Percentiles rank a stretch among this genome's conserved stretches.
Conservation (phyloP, 169 alveolate genomes). For the Theileria annulata region DNA sequence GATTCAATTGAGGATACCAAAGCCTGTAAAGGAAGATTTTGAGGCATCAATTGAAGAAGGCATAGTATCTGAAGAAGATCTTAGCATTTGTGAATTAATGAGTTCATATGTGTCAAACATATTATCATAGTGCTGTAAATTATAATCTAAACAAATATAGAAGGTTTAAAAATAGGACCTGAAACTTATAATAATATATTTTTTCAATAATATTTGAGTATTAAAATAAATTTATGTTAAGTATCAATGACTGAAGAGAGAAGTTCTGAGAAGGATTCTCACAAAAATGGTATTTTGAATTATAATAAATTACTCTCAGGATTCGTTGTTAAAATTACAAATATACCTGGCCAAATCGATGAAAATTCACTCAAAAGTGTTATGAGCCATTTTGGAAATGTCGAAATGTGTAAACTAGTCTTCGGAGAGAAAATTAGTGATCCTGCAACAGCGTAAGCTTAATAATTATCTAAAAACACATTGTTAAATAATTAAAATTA, state of each 20-base stretch:
- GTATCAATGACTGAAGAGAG: neutral
- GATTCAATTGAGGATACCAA: constrained; percentile 17
- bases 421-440: constrained; percentile 9
- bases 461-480: neutral
- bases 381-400: constrained; percentile 59
- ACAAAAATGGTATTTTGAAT: constrained; percentile 2
- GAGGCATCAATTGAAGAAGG: constrained; percentile 26
- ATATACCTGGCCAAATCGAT: constrained; percentile 55
- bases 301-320: neutral
- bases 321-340: constrained; percentile 21
- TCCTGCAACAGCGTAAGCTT: constrained; percentile 60
- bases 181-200: neutral
- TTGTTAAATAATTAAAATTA: neutral
- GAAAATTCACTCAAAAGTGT: constrained; percentile 54
- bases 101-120: constrained; percentile 33
- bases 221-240: no score
- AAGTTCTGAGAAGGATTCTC: neutral
- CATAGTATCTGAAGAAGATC: constrained; percentile 24
- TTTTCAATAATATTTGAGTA: neutral
- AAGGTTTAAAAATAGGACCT: neutral
- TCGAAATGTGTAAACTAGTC: constrained; percentile 29
- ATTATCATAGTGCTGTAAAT: constrained; percentile 5
- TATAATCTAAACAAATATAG: neutral
- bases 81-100: constrained; percentile 35
- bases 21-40: neutral